These are phyloP conservation scores for Urtica urens DNA, from an alignment of 306 rosid genomes.

Conservation along the genomic window DNA sequence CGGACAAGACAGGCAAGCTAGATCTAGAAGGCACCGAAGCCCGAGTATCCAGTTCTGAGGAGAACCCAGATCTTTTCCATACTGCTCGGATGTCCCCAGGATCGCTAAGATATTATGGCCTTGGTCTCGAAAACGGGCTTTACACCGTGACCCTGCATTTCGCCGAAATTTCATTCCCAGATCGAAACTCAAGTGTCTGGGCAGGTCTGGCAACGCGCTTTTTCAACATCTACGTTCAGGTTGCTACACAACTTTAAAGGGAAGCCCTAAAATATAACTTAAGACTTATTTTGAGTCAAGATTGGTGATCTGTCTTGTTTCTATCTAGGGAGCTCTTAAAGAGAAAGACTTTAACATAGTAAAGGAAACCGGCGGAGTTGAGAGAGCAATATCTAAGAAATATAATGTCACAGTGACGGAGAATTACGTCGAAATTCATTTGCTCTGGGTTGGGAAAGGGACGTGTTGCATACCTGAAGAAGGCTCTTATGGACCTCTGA, in stretches of 20 bases:
- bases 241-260: neutral
- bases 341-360: slow-evolving; percentile 16
- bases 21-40: neutral
- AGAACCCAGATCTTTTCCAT: slow-evolving; percentile 14
- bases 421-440: slow-evolving; percentile 18
- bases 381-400: slow-evolving; percentile 1
- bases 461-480: slow-evolving; percentile 19
- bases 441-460: slow-evolving; percentile 23
- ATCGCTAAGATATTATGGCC: slow-evolving; percentile 36
- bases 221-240: slow-evolving; percentile 53
- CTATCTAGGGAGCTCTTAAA: slow-evolving; percentile 6
- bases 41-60: slow-evolving; percentile 8
- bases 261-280: too few relatives aligned
- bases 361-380: slow-evolving; percentile 17
- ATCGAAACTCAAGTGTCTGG: slow-evolving; percentile 16
- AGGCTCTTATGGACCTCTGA: slow-evolving; percentile 14
- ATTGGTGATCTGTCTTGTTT: too few relatives aligned
- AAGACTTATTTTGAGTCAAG: too few relatives aligned
- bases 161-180: slow-evolving; percentile 31
- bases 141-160: slow-evolving; percentile 41
- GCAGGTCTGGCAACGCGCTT: slow-evolving; percentile 40
- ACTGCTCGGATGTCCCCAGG: slow-evolving; percentile 20
- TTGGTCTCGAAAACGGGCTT: slow-evolving; percentile 39
- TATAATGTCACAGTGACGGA: slow-evolving; percentile 10
- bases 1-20: neutral